phyloP scores from a whole-genome alignment of 352 stramenopile species.

The Phytophthora cryptogea region DNA sequence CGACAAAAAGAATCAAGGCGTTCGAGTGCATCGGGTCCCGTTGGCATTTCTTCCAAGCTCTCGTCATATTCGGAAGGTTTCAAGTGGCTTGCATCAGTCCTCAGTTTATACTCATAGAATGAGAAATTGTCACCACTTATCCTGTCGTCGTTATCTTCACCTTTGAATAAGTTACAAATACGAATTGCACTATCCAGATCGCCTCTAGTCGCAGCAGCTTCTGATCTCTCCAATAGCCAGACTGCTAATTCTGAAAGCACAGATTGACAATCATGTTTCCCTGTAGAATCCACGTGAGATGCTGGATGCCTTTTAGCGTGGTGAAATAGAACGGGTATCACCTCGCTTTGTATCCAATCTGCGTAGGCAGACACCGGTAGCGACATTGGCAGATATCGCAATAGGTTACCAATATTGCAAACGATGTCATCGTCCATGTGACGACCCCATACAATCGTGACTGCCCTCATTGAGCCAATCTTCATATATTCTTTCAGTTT shows the following conservation, averaged over 20 bases:
- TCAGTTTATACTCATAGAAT: conserved; percentile 36
- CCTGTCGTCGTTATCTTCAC: background rate
- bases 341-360: conserved; percentile 55
- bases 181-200: conserved; percentile 38
- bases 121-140: conserved; percentile 4
- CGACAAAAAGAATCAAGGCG: conserved; percentile 38
- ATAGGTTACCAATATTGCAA: conserved; percentile 40
- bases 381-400: conserved; percentile 40
- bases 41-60: background rate
- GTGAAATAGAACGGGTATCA: conserved; percentile 51
- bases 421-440: conserved; percentile 43
- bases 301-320: conserved; percentile 20
- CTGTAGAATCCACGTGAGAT: conserved; percentile 3
- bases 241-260: conserved; percentile 33
- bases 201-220: conserved; percentile 28
- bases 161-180: conserved; percentile 40
- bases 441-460: conserved; percentile 59
- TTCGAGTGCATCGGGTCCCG: conserved; percentile 15
- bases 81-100: conserved; percentile 1
- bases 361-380: conserved; percentile 55
- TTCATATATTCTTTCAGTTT: conserved; percentile 53
- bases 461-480: conserved; percentile 54
- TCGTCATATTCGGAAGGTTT: background rate
- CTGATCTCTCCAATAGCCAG: conserved; percentile 41
- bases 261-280: background rate